Evolutionary conservation across 306 rosid species (phyloP), one percentile per base, ranked within the genome.

Genomic region (Neltuma alba): DNA sequence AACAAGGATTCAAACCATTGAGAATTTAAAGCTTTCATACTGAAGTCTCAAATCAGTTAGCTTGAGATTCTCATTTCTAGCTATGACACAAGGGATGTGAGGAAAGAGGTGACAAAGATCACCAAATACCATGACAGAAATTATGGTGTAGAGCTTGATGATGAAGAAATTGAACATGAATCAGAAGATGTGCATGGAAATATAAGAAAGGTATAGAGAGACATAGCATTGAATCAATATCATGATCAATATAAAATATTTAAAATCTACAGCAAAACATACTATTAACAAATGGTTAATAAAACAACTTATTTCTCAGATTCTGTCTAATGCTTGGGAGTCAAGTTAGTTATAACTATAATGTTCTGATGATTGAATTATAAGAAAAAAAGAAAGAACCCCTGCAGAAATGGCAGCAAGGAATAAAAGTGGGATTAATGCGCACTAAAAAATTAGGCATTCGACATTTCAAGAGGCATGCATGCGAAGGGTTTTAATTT

Each of bases 21-120:
- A 5, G 44, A 40, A 64, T 11, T 14, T 44, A 5, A 7, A 7
- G 23, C n/a, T 20, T n/a, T 52, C 42, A 38, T 18, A 34, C 62
- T 47, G 6, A 31, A 72, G 63, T 66, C 6, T 30, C 74, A 73
- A 65, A 55, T 31, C 9, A 67, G 31, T 41, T 55, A 40, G 75
- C 57, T 28, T 13, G 70, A 40, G 27, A 80, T 74, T 74, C 41
- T 74, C 21, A 64, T 73, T 42, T 33, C 3, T 3, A 45, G 44
- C 47, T 25, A 23, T 21, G 36, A 58, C 34, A 58, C 31, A 33
- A 62, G 47, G n/a, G n/a, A 31, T 25, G 25, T n/a, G 27, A 31
- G 21, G 21, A 70, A 31, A 38, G 13, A 20, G 41, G 68, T 8
- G 20, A 37, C 7, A 50, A 37, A 14, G 30, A 14, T 12, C 41